Evolutionary conservation across 805 yeast genomes (phyloP).

Genomic region (Brettanomyces custersianus): DNA sequence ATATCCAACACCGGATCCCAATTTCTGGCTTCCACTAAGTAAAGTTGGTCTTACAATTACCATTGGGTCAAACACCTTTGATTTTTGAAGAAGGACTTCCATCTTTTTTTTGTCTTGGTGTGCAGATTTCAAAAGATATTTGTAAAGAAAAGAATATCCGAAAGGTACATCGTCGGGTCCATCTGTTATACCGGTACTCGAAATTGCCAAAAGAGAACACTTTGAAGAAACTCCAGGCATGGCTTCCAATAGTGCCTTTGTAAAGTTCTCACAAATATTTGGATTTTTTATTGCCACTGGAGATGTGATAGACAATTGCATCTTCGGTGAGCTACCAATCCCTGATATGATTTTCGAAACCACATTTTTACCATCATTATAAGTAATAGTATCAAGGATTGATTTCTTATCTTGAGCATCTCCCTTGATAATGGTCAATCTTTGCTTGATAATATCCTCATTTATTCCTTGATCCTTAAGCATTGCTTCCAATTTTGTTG

Average conservation of each 20-base stretch:
- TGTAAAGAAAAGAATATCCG: slow-evolving; percentile 1
- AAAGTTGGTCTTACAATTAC: slow-evolving; percentile 1
- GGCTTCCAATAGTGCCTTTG: neutral
- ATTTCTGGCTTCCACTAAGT: neutral
- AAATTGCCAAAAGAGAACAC: neutral
- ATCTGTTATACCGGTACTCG: slow-evolving; percentile 1
- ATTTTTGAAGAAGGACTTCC: neutral
- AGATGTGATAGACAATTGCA: neutral
- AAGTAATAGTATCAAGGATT: neutral
- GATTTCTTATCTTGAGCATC: neutral
- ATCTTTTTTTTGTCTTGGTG: slow-evolving; percentile 1
- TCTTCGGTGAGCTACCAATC: slow-evolving; percentile 1
- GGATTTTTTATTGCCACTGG: slow-evolving; percentile 1
- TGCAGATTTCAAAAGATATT: neutral
- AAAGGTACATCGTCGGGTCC: slow-evolving; percentile 4
- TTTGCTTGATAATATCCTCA: neutral
- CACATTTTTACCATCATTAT: neutral
- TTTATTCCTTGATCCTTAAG: slow-evolving; percentile 1
- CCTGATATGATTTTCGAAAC: slow-evolving; percentile 1
- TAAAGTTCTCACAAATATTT: neutral
- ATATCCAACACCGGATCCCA: neutral
- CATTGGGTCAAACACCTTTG: neutral
- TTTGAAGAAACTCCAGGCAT: too few species aligned
- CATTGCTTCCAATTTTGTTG: neutral
- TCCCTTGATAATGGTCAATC: slow-evolving; percentile 2